A percentile compares a stretch with the other conserved stretches of the same genome.
These are phyloP conservation scores for Orychophragmus violaceus DNA, from an alignment of 345 rosid genomes.

Conservation along the genomic window DNA sequence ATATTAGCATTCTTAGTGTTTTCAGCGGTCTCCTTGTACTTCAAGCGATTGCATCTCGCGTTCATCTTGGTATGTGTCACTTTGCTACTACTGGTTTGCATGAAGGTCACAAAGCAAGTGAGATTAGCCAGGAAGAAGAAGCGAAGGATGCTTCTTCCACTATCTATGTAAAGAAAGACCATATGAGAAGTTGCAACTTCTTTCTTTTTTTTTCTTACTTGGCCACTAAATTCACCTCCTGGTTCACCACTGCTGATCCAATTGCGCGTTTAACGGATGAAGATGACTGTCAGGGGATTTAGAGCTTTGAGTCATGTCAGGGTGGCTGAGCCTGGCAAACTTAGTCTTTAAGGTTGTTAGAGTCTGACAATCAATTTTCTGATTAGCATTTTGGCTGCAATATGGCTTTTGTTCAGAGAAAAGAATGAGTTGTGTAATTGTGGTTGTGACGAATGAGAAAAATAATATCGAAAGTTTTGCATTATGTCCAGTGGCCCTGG, in stretches of 20 bases:
- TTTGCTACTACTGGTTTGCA: constrained; percentile 75
- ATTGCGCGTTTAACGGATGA: not conserved
- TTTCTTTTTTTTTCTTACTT: not conserved
- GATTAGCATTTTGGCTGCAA: constrained; percentile 10
- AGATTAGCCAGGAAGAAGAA: constrained; percentile 82
- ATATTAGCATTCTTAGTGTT: constrained; percentile 90
- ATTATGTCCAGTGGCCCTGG: not conserved
- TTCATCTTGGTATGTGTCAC: constrained; percentile 70
- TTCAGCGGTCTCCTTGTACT: constrained; percentile 88
- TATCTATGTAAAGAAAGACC: constrained; percentile 63
- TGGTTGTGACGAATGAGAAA: constrained; percentile 11
- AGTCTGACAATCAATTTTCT: not conserved
- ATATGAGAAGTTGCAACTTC: not conserved
- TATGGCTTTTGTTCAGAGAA: constrained; percentile 6
- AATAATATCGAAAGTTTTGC: not conserved
- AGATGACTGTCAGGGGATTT: not conserved
- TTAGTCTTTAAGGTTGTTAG: constrained; percentile 14
- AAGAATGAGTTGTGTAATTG: constrained; percentile 17
- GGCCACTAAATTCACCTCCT: constrained; percentile 9
- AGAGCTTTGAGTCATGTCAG: constrained; percentile 16
- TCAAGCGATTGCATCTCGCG: constrained; percentile 70
- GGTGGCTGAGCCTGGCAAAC: not conserved
- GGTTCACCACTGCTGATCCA: not conserved
- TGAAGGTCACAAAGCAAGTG: constrained; percentile 86
- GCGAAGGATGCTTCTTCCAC: constrained; percentile 97